Evolutionary conservation across 2,329 filamentous ascomycete genomes (phyloP).

Genomic region (Ophiobolus disseminans): DNA sequence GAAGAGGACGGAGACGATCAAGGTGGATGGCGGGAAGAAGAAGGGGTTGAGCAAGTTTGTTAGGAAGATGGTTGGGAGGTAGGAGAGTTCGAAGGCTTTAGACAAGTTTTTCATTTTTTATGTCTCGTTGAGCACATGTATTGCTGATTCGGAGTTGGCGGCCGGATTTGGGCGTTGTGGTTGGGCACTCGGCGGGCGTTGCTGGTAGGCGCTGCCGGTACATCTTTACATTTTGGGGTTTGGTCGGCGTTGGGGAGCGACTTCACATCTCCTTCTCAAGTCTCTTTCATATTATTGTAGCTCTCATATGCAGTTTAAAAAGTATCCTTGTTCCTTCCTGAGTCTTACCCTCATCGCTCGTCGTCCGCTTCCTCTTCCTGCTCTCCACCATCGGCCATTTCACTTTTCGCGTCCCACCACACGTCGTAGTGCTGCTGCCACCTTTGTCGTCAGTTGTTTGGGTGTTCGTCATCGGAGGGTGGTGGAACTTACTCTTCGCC

Average conservation of each 20-base stretch:
- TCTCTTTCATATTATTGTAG: no score
- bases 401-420: background rate
- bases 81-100: constrained; percentile 14
- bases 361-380: background rate
- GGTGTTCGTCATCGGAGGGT: background rate
- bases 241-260: background rate
- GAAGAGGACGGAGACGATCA: constrained; percentile 14
- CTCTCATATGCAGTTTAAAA: background rate
- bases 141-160: background rate
- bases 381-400: background rate
- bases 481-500: constrained; percentile 1
- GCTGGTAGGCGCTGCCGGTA: constrained; percentile 3
- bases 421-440: background rate
- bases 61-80: constrained; percentile 30
- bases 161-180: background rate
- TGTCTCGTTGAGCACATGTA: background rate
- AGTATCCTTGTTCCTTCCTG: background rate
- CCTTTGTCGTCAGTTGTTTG: background rate
- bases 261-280: background rate
- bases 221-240: background rate
- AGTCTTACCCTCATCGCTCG: background rate
- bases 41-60: constrained; percentile 14
- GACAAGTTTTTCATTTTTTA: background rate
- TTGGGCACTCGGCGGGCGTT: constrained; percentile 8
- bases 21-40: constrained; percentile 14